Evolutionary conservation across 2,329 filamentous ascomycete species (phyloP).

Genomic region (Venturia asperata): DNA sequence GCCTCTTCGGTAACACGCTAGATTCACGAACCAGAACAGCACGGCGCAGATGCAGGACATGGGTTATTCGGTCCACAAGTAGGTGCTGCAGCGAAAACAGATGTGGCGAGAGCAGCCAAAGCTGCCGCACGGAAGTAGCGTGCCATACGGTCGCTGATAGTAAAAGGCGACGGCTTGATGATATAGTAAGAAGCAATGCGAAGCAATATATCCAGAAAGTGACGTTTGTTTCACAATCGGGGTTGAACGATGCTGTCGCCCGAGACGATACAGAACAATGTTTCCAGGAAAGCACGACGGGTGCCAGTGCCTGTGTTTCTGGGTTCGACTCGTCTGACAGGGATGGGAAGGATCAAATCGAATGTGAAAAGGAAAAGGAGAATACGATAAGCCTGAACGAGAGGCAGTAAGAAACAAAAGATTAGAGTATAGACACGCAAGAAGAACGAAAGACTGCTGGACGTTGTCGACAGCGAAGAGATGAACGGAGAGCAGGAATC

Average conservation of each 20-base stretch:
- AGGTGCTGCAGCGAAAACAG: slow-evolving; percentile 27
- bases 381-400: neutral
- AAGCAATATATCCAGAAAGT: neutral
- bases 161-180: neutral
- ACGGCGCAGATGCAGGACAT: slow-evolving; percentile 57
- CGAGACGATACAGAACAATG: neutral
- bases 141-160: slow-evolving; percentile 7
- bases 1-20: slow-evolving; percentile 59
- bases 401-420: neutral
- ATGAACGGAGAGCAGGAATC: neutral
- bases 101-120: slow-evolving; percentile 21
- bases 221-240: neutral
- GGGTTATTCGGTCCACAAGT: slow-evolving; percentile 43
- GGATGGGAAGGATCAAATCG: neutral
- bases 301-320: neutral
- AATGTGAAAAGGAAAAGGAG: neutral
- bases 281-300: slow-evolving; percentile 3
- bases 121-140: slow-evolving; percentile 13
- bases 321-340: neutral
- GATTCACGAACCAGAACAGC: slow-evolving; percentile 39
- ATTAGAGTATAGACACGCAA: neutral
- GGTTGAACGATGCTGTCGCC: neutral
- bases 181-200: neutral
- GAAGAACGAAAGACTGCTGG: slow-evolving; percentile 9
- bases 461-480: neutral